Conservation (phyloP, 129 eudicot genomes). For the Chrysanthemum seticuspe region DNA sequence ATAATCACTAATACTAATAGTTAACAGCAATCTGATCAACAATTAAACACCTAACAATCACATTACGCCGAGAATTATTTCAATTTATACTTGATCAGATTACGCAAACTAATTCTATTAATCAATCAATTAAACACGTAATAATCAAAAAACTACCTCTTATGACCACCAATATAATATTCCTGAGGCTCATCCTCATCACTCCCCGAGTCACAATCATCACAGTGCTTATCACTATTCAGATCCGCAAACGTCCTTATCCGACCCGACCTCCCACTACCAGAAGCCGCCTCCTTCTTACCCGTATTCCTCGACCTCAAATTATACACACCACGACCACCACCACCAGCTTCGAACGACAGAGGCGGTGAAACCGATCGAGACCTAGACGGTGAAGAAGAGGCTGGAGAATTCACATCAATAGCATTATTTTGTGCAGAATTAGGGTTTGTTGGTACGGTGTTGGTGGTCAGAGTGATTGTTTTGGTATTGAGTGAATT, state of each 20-base stretch:
- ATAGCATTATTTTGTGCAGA: slow-evolving; percentile 15
- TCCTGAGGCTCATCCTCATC: slow-evolving; percentile 72
- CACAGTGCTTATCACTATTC: slow-evolving; percentile 33
- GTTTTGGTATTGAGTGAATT: too few species aligned
- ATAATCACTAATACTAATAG: too few species aligned
- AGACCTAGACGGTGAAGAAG: slow-evolving; percentile 59
- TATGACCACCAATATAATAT: slow-evolving; percentile 79
- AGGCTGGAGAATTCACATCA: slow-evolving; percentile 38
- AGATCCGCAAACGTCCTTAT: slow-evolving; percentile 72
- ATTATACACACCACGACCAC: slow-evolving; percentile 39
- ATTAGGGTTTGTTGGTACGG: slow-evolving; percentile 18
- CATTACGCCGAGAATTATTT: too few species aligned
- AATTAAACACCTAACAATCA: too few species aligned
- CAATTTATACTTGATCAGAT: too few species aligned
- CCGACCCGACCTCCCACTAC: slow-evolving; percentile 44
- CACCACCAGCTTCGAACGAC: slow-evolving; percentile 32
- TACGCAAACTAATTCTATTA: background rate
- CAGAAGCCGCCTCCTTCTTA: slow-evolving; percentile 37
- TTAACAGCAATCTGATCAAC: too few species aligned
- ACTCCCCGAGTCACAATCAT: slow-evolving; percentile 38
- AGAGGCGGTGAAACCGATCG: slow-evolving; percentile 67
- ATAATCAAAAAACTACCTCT: slow-evolving; percentile 49
- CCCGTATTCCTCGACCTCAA: slow-evolving; percentile 49
- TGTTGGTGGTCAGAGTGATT: slow-evolving; percentile 27
- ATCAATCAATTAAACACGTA: slow-evolving; percentile 6